phyloP scores from a whole-genome alignment of 106 monocot genomes.

The Dioscorea dumetorum region DNA sequence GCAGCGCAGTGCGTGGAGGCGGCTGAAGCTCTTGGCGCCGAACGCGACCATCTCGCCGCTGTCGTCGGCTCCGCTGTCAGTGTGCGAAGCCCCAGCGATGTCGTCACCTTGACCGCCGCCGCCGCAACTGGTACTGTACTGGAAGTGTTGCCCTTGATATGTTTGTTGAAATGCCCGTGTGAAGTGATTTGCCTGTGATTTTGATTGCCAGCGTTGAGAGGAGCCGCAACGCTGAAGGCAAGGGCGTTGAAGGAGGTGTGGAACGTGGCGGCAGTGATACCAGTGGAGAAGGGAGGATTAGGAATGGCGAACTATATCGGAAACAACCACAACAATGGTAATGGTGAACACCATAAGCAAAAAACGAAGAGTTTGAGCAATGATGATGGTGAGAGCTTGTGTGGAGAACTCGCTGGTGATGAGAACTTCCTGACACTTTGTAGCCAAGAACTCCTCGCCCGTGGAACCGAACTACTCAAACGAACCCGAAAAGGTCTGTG shows the following conservation, averaged over 20 bases:
- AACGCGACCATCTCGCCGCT: slow-evolving; percentile 10
- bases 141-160: neutral
- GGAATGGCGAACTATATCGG: neutral
- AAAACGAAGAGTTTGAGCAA: slow-evolving; percentile 14
- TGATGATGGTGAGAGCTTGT: slow-evolving; percentile 20
- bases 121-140: slow-evolving; percentile 10
- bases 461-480: slow-evolving; percentile 84
- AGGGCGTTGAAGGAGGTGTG: slow-evolving; percentile 91
- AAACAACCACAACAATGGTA: neutral
- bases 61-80: slow-evolving; percentile 15
- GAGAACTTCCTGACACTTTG: slow-evolving; percentile 70
- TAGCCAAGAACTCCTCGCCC: slow-evolving; percentile 69
- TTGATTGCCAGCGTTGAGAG: slow-evolving; percentile 54
- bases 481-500: slow-evolving; percentile 75
- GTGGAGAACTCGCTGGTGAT: slow-evolving; percentile 29
- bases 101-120: slow-evolving; percentile 11
- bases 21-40: slow-evolving; percentile 7
- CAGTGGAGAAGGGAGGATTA: slow-evolving; percentile 66
- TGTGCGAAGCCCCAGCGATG: slow-evolving; percentile 7
- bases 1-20: slow-evolving; percentile 15
- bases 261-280: slow-evolving; percentile 92
- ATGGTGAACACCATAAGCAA: slow-evolving; percentile 4
- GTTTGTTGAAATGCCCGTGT: neutral
- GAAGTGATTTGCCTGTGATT: neutral
- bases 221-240: slow-evolving; percentile 83